Evolutionary conservation across 2,329 filamentous ascomycete genomes (phyloP), one percentile per base, ranked within the genome.

Genomic region (Camillea tinctor): DNA sequence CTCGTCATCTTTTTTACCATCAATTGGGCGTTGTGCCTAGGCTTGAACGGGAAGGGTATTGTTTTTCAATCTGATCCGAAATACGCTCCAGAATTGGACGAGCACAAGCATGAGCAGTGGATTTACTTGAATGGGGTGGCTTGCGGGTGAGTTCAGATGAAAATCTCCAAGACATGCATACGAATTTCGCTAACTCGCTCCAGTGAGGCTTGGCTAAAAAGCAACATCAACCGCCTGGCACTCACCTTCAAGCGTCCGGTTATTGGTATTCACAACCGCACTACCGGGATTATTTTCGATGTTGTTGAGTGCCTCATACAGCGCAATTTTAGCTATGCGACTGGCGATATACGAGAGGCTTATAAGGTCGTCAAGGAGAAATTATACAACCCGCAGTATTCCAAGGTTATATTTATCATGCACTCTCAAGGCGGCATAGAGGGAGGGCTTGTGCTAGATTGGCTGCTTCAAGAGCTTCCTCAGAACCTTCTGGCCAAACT

Each of bases 361-460:
- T 88, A 86, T 65, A 77, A 79, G 59, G 76, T 84, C 21, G 75
- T 93, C 63, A 89, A 90, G 71, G 76, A 84, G 21, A 82, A 83
- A 21, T 78, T 93, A 6, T 84, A 89, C 64, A 80, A 89, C 58
- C 81, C 83, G 0, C 71, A 78, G 17, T 84, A 88, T 60, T 82
- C 83, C 36, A 93, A 91, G 69, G 84, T 94, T 2, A 78, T 94
- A 24, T 82, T 94, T 57, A 84, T 94, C 61, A 77, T 90, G 44
- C 91, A 95, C 73, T 91, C 88, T 0, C 91, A 94, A 72, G 91
- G 91, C 3, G 90, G 83, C 15, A 91, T 94, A 55, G 87, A 92
- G 69, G 88, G 87, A 1, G 84, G 88, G 2, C 76, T 93, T 58
- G 86, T 91, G 4, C 74, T 93, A 6, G 91, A 95, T 75, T 91